Evolutionary conservation across 2,329 filamentous ascomycete species (phyloP).

Genomic region (Tolypocladium ovalisporum): DNA sequence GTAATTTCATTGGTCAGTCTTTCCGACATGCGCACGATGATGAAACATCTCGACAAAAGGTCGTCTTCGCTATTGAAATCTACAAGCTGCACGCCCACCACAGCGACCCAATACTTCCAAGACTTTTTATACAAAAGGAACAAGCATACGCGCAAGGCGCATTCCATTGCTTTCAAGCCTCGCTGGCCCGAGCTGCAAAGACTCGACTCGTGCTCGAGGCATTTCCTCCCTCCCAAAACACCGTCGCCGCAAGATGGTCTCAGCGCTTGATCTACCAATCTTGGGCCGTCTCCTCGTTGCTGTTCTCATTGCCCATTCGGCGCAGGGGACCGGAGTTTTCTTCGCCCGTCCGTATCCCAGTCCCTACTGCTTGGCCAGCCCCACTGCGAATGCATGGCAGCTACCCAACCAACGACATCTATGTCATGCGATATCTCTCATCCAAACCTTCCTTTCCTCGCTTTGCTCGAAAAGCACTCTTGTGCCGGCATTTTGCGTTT

Average conservation of each 20-base stretch:
- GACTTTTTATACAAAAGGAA: not conserved
- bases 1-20: conserved; percentile 25
- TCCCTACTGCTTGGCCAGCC: not conserved
- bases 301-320: not conserved
- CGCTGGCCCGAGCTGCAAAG: not conserved
- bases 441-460: not conserved
- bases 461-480: not conserved
- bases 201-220: not conserved
- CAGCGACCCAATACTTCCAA: not conserved
- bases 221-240: not conserved
- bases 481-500: not conserved
- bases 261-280: conserved; percentile 8
- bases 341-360: not conserved
- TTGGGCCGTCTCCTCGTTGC: not conserved
- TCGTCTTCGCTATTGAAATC: not conserved
- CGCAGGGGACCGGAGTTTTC: not conserved
- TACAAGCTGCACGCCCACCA: not conserved
- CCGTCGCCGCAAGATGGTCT: conserved; percentile 6
- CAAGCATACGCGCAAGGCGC: too few species aligned
- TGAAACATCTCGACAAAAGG: not conserved
- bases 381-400: not conserved
- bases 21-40: conserved; percentile 28
- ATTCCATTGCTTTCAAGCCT: not conserved
- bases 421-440: not conserved
- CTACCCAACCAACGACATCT: not conserved